Evolutionary conservation across 169 alveolate genomes (phyloP).

Genomic region (Plasmodium yoelii): DNA sequence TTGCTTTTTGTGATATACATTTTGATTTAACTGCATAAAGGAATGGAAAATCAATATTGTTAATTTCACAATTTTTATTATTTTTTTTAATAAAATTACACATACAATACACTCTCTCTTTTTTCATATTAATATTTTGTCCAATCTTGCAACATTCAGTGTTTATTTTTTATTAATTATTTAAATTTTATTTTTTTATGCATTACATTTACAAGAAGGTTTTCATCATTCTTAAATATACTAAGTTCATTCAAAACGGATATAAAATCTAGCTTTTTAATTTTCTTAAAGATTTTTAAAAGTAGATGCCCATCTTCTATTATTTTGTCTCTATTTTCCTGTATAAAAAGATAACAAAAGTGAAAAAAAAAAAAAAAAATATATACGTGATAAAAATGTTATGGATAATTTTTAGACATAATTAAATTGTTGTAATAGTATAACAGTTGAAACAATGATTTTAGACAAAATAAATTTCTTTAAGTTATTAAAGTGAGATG

Average conservation of each 20-base stretch:
- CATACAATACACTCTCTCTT: too few relatives aligned
- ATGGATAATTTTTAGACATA: neutral
- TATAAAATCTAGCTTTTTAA: slow-evolving; percentile 29
- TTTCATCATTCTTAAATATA: slow-evolving; percentile 51
- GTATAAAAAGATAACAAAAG: neutral
- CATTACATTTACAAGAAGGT: slow-evolving; percentile 29
- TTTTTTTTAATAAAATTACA: too few relatives aligned
- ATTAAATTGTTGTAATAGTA: neutral
- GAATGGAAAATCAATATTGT: neutral
- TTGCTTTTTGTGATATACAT: slow-evolving; percentile 70
- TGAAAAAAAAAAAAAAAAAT: neutral
- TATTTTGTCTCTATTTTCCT: slow-evolving; percentile 68
- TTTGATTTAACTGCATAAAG: slow-evolving; percentile 28
- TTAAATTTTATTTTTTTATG: neutral
- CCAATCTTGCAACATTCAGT: too few relatives aligned
- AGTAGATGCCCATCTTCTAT: slow-evolving; percentile 52
- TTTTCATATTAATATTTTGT: too few relatives aligned
- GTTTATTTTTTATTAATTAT: too few relatives aligned
- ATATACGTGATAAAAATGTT: neutral
- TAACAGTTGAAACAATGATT: too few relatives aligned
- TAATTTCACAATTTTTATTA: neutral
- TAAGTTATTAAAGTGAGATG: too few relatives aligned
- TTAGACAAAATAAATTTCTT: too few relatives aligned
- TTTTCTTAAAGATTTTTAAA: slow-evolving; percentile 38
- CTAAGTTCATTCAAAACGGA: slow-evolving; percentile 40